Conservation (phyloP, 306 rosid species). For the Fragaria vesca region DNA sequence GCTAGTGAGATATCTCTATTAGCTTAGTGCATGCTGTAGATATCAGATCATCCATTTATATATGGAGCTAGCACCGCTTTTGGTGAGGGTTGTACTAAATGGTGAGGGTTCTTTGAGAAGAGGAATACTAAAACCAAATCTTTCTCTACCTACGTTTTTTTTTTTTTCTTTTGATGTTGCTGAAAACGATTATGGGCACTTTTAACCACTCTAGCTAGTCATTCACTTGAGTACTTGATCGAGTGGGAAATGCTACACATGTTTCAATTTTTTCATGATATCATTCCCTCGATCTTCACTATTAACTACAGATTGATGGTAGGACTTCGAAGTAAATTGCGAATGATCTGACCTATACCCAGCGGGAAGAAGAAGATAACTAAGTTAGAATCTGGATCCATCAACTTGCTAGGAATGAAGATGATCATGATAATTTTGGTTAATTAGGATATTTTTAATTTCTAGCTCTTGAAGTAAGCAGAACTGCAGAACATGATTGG, state of each 20-base stretch:
- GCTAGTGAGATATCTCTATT: not conserved
- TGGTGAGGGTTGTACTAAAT: not conserved
- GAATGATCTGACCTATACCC: no score
- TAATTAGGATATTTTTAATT: not conserved
- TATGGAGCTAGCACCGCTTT: not conserved
- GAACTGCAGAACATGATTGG: not conserved
- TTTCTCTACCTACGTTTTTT: not conserved
- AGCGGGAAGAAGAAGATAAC: no score
- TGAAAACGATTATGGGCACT: not conserved
- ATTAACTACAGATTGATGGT: not conserved
- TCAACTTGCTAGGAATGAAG: no score
- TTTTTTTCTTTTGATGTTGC: no score
- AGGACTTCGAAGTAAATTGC: no score
- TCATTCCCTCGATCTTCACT: not conserved
- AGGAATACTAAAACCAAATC: not conserved
- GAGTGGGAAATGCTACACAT: not conserved
- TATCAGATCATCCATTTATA: not conserved
- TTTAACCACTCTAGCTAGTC: not conserved
- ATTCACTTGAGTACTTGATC: not conserved
- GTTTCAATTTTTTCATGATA: not conserved
- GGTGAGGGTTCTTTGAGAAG: not conserved
- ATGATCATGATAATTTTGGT: not conserved
- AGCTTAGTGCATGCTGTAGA: conserved; percentile 2
- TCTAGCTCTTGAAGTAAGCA: not conserved
- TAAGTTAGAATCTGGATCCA: no score